Evolutionary conservation across 2,329 filamentous ascomycete genomes (phyloP).

Genomic region (Neonectria magnoliae): DNA sequence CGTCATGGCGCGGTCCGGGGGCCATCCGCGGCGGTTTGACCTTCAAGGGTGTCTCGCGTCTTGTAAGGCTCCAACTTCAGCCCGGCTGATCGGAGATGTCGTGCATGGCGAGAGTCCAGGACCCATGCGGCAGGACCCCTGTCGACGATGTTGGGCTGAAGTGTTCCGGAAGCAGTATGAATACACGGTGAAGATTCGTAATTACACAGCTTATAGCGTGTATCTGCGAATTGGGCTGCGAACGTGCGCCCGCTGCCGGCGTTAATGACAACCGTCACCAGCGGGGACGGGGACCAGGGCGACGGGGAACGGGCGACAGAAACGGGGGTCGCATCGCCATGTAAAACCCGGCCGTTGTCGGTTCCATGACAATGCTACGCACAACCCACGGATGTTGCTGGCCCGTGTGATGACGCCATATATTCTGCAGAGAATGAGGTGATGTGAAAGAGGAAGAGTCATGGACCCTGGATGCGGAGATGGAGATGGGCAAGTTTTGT

Average conservation of each 20-base stretch:
- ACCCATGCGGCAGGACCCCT: slow-evolving; percentile 32
- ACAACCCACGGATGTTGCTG: neutral
- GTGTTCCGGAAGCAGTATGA: neutral
- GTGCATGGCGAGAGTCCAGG: slow-evolving; percentile 37
- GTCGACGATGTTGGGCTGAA: slow-evolving; percentile 9
- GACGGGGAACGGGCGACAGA: slow-evolving; percentile 13
- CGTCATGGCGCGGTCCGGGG: slow-evolving; percentile 2
- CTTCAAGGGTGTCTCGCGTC: slow-evolving; percentile 1
- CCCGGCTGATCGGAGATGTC: slow-evolving; percentile 39
- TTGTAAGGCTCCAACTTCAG: slow-evolving; percentile 37
- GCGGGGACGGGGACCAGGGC: slow-evolving; percentile 14
- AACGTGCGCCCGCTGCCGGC: neutral
- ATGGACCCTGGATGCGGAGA: slow-evolving; percentile 12
- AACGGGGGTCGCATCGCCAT: slow-evolving; percentile 4
- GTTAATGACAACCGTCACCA: neutral
- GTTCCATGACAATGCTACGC: neutral
- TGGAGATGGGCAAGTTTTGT: slow-evolving; percentile 9
- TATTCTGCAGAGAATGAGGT: slow-evolving; percentile 11
- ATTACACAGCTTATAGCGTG: neutral
- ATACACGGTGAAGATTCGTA: neutral
- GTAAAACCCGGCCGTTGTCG: neutral
- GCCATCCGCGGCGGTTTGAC: slow-evolving; percentile 12
- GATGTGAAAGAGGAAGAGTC: slow-evolving; percentile 15
- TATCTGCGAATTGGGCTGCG: too few relatives aligned
- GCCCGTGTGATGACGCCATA: slow-evolving; percentile 13